Percentiles rank a stretch among this genome's conserved stretches.
These are phyloP conservation scores for Schizochytrium sp. DNA, from an alignment of 108 stramenopile genomes.

Conservation along the genomic window DNA sequence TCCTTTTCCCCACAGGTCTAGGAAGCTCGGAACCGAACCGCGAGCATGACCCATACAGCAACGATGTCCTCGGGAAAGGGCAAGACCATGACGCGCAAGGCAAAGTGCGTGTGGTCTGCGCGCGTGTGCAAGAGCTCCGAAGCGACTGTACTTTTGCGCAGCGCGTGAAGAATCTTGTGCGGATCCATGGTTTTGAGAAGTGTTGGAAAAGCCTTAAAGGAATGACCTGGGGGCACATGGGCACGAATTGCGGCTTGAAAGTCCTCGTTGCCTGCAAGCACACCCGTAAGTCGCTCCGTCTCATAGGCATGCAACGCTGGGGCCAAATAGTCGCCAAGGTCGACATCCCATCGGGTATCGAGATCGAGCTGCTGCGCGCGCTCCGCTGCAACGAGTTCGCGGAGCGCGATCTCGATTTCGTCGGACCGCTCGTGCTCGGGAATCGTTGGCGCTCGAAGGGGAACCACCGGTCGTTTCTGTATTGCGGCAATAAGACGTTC, in stretches of 20 bases:
- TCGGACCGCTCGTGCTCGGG: not conserved
- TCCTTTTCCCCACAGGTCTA: not conserved
- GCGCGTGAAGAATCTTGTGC: constrained; percentile 20
- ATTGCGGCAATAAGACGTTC: not conserved
- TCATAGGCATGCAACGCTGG: constrained; percentile 40
- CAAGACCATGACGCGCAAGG: constrained; percentile 39
- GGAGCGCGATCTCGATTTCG: constrained; percentile 28
- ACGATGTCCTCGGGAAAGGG: constrained; percentile 36
- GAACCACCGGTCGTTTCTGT: not conserved
- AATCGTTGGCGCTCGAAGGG: not conserved
- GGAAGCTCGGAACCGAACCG: constrained; percentile 30
- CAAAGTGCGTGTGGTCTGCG: constrained; percentile 36
- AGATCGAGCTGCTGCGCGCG: constrained; percentile 22
- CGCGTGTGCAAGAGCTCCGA: constrained; percentile 27
- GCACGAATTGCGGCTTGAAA: constrained; percentile 35
- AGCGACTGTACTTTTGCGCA: constrained; percentile 24
- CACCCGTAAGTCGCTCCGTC: constrained; percentile 31
- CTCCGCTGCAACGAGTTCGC: constrained; percentile 10
- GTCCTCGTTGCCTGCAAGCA: constrained; percentile 26
- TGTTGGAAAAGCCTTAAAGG: constrained; percentile 48
- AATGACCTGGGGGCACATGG: constrained; percentile 35
- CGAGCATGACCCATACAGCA: constrained; percentile 52
- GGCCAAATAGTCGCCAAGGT: constrained; percentile 21
- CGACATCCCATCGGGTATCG: constrained; percentile 27
- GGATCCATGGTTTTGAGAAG: constrained; percentile 33